Evolutionary conservation across 164 flowering plant genomes (phyloP).

Genomic region (Kalanchoe fedtschenkoi): DNA sequence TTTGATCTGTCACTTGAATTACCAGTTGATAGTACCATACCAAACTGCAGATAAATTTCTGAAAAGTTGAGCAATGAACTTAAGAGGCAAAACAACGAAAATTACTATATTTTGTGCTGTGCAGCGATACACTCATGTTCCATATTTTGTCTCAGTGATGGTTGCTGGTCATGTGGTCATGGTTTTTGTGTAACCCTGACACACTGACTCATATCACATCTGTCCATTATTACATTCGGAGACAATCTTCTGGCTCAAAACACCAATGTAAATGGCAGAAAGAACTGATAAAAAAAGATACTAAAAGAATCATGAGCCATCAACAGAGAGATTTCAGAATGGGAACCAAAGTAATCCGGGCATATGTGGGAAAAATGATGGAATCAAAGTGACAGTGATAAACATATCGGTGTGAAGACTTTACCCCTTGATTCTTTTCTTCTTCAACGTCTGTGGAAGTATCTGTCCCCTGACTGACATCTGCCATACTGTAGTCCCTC

Average conservation of each 20-base stretch:
- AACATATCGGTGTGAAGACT: not conserved
- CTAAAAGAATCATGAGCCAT: not conserved
- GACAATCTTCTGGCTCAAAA: too few relatives aligned
- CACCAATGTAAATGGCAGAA: too few relatives aligned
- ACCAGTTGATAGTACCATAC: constrained; percentile 32
- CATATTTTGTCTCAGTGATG: not conserved
- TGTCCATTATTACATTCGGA: too few relatives aligned
- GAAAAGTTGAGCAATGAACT: not conserved
- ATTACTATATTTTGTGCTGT: not conserved
- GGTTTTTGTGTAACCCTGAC: not conserved
- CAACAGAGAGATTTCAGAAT: not conserved
- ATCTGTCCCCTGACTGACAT: constrained; percentile 40
- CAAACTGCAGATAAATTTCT: constrained; percentile 39
- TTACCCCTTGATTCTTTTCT: constrained; percentile 36
- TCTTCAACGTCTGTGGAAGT: constrained; percentile 45
- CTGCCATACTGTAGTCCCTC: constrained; percentile 41
- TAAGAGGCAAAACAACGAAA: not conserved
- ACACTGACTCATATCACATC: not conserved
- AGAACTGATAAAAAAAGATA: too few relatives aligned
- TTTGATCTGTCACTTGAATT: constrained; percentile 87
- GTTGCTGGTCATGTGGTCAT: not conserved
- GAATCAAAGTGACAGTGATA: not conserved
- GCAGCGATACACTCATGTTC: too few relatives aligned
- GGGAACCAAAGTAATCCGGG: too few relatives aligned
- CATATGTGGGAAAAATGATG: not conserved